Conservation (phyloP, 495 filamentous ascomycete genomes). For the Aspergillus nidulans region DNA sequence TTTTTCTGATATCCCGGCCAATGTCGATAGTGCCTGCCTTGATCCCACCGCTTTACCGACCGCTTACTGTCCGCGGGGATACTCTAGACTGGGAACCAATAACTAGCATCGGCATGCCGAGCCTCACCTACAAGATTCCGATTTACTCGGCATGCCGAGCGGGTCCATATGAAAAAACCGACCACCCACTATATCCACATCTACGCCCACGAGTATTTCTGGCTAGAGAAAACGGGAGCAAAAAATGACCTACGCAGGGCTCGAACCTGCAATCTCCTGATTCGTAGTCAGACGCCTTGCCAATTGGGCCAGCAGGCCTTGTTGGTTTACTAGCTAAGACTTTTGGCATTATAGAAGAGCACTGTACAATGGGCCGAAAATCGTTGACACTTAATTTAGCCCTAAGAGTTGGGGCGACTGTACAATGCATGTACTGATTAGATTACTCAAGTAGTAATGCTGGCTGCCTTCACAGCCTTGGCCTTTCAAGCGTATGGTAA, state of each 20-base stretch:
- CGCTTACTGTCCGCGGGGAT: not conserved
- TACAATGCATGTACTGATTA: too few species aligned
- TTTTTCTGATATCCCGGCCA: not conserved
- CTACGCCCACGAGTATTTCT: not conserved
- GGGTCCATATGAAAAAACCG: not conserved
- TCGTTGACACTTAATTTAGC: too few species aligned
- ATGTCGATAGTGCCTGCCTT: not conserved
- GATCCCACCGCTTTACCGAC: not conserved
- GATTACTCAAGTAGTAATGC: too few species aligned
- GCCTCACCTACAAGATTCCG: not conserved
- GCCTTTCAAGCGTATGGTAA: too few species aligned
- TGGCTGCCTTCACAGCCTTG: too few species aligned
- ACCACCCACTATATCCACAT: not conserved
- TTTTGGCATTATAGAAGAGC: too few species aligned
- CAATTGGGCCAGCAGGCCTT: not conserved
- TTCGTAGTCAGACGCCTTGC: not conserved
- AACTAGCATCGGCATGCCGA: not conserved
- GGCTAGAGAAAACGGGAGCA: not conserved
- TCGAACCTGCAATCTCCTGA: not conserved
- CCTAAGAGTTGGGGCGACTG: too few species aligned
- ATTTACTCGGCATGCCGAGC: not conserved
- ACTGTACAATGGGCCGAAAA: too few species aligned
- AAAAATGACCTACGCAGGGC: not conserved
- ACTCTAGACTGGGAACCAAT: not conserved
- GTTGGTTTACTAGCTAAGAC: too few species aligned